Conservation (phyloP, 805 yeast species). For the Saturnispora sanitii region DNA sequence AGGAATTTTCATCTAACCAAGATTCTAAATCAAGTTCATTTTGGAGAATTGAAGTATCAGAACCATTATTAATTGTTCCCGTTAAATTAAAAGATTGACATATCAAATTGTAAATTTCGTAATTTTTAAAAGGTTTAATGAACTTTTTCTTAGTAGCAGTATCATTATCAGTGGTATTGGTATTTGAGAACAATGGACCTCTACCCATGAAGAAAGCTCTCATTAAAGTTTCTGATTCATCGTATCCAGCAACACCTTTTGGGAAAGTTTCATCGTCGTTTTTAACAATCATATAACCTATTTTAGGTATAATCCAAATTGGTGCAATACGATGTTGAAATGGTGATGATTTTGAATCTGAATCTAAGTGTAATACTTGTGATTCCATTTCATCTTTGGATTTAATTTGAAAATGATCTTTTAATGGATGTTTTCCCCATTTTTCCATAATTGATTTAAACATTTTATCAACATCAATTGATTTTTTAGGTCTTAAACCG, state of each 20-base stretch:
- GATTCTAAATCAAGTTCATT: too few relatives aligned
- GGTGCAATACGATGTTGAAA: conserved; percentile 68
- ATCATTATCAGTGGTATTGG: too few relatives aligned
- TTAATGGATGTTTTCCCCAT: conserved; percentile 22
- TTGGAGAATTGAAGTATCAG: too few relatives aligned
- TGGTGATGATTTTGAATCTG: conserved; percentile 20
- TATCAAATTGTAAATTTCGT: conserved; percentile 63
- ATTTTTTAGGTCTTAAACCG: conserved; percentile 54
- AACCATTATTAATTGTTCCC: conserved; percentile 57
- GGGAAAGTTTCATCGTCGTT: conserved; percentile 49
- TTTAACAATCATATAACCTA: conserved; percentile 70
- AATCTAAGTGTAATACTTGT: conserved; percentile 47
- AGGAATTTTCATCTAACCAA: conserved; percentile 39
- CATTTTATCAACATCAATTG: conserved; percentile 34
- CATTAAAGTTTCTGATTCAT: conserved; percentile 70
- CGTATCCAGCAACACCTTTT: conserved; percentile 79
- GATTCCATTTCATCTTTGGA: conserved; percentile 47
- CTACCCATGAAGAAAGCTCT: conserved; percentile 68
- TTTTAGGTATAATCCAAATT: conserved; percentile 72
- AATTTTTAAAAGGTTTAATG: conserved; percentile 58
- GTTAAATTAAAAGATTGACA: conserved; percentile 50
- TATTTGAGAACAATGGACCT: conserved; percentile 89
- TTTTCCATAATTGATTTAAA: conserved; percentile 32
- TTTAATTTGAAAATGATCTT: conserved; percentile 37
- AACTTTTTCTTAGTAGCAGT: too few relatives aligned